Conservation (phyloP, 176 grass and related monocot genomes). For the Carex kokanica region DNA sequence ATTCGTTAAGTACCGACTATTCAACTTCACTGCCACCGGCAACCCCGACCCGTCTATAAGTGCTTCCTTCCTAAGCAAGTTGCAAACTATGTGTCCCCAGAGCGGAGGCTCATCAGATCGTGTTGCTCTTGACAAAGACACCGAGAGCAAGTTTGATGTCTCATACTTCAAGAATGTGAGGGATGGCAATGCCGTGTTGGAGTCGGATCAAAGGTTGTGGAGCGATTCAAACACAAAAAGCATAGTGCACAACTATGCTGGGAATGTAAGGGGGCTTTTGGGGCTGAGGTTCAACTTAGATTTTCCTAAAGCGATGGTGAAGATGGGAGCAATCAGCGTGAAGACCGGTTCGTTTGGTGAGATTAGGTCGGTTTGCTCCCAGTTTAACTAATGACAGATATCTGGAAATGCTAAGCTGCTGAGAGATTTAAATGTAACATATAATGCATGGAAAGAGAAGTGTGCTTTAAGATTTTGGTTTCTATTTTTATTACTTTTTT, state of each 20-base stretch:
- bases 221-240: slow-evolving; percentile 44
- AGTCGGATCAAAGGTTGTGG: slow-evolving; percentile 92
- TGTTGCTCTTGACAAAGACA: slow-evolving; percentile 56
- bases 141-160: slow-evolving; percentile 40
- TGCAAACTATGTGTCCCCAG: slow-evolving; percentile 46
- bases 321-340: slow-evolving; percentile 49
- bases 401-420: neutral
- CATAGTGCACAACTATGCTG: slow-evolving; percentile 50
- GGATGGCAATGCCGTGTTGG: slow-evolving; percentile 52
- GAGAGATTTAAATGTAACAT: neutral
- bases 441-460: neutral
- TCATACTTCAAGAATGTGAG: slow-evolving; percentile 75
- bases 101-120: slow-evolving; percentile 24
- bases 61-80: slow-evolving; percentile 35
- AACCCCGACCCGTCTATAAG: slow-evolving; percentile 60
- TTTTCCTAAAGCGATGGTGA: slow-evolving; percentile 58
- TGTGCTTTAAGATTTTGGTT: neutral
- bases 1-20: slow-evolving; percentile 65
- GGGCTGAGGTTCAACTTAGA: slow-evolving; percentile 56
- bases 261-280: slow-evolving; percentile 52
- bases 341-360: slow-evolving; percentile 63
- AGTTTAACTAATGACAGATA: slow-evolving; percentile 36
- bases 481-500: neutral
- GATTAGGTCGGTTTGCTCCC: slow-evolving; percentile 63
- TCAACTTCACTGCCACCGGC: slow-evolving; percentile 67